Base-by-base conservation (phyloP, 2,329 filamentous ascomycete species). In the Colletotrichum coccodes region DNA sequence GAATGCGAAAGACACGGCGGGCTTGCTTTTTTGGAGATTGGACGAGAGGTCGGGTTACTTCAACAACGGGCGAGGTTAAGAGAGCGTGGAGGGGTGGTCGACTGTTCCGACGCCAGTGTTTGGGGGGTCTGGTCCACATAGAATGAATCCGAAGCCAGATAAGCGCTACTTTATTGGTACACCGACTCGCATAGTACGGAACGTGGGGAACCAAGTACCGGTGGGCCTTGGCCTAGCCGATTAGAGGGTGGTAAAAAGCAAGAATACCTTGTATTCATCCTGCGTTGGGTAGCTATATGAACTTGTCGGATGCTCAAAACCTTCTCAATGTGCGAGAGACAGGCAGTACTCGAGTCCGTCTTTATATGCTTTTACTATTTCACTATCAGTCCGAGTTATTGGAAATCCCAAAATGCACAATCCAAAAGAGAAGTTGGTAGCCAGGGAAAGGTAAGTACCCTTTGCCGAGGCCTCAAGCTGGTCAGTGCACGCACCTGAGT, bases 11-110 rank as follows among this genome's bases (percentile, higher is more conserved):
- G 42, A 34, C 56, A 32, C 56, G 40, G 44, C 36, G 32, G 30
- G 23, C 32, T 36, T 32, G 23, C 28, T 68, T 36, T 46, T 36
- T 36, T 34, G 61, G 58, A 69, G 61, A 65, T 69, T 49, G 66
- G 61, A 60, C 50, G 66, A 69, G 62, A 66, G 42, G 62, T 69
- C 62, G 38, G 26, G 49, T 69, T 58, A 65, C 36, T 49, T 66
- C 62, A 50, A 46, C 50, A 56, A 65, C 34, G 36, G 36, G 61
- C 54, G 61, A 60, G 36, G 62, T 56, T 40, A 47, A 53, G 34
- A 65, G 32, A 30, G 53, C 64, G 59, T 63, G 52, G 50, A 57
- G 47, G 53, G 46, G 52, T 60, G 47, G 54, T 38, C 42, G 12
- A 28, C 21, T 23, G 46, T 50, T 64, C 56, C 28, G 32, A 59